Evolutionary conservation across 2,329 filamentous ascomycete species (phyloP).

Genomic region (Tolypocladium guangdongense): DNA sequence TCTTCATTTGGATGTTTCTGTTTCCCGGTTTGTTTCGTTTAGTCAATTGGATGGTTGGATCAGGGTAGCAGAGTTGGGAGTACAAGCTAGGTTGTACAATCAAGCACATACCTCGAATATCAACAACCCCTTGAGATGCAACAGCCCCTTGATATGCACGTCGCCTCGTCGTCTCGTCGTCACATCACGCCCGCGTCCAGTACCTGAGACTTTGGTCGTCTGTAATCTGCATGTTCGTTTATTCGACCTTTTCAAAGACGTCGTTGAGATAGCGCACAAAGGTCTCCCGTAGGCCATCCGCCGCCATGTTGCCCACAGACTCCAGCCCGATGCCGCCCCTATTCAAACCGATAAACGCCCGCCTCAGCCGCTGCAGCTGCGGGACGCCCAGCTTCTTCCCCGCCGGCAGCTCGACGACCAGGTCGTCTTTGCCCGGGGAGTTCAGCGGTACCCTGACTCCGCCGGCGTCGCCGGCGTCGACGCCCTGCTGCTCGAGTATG

Average conservation of each 20-base stretch:
- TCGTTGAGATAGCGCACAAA: conserved; percentile 60
- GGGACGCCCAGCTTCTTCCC: conserved; percentile 56
- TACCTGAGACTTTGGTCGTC: neutral
- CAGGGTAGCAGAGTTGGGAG: too few relatives aligned
- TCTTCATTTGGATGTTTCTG: too few relatives aligned
- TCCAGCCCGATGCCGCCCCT: conserved; percentile 55
- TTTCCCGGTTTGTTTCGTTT: too few relatives aligned
- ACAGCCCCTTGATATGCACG: neutral
- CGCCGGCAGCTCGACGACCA: conserved; percentile 52
- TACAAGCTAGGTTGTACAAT: too few relatives aligned
- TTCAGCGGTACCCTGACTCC: conserved; percentile 39
- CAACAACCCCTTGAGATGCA: neutral
- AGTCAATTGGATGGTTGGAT: too few relatives aligned
- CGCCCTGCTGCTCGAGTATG: conserved; percentile 58
- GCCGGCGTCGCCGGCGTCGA: conserved; percentile 51
- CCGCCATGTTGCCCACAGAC: conserved; percentile 40
- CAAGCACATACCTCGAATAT: neutral
- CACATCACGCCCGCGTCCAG: neutral
- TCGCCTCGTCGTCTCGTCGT: neutral
- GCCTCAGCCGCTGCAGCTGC: conserved; percentile 64
- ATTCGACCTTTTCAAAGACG: conserved; percentile 46
- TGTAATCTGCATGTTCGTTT: neutral
- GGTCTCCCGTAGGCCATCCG: conserved; percentile 45
- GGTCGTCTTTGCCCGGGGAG: conserved; percentile 28
- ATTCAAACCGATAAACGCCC: conserved; percentile 69